These are phyloP conservation scores for Scedosporium aurantiacum DNA, from an alignment of 2,329 filamentous ascomycete species.

Conservation along the genomic window DNA sequence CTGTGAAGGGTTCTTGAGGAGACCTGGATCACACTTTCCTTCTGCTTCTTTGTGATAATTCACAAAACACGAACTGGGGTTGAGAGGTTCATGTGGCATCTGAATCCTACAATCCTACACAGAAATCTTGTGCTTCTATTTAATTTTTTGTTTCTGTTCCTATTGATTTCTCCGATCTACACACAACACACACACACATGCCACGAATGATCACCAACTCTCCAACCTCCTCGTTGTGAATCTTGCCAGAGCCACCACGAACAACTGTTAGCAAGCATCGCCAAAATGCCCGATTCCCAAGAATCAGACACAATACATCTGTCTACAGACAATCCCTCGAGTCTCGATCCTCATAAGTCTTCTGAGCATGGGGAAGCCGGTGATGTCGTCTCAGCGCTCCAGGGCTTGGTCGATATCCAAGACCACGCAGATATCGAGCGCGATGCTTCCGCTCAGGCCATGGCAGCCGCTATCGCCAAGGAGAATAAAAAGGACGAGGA, in stretches of 20 bases:
- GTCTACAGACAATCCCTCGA: background rate
- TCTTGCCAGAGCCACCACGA: too few relatives aligned
- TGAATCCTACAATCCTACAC: too few relatives aligned
- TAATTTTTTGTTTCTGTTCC: too few relatives aligned
- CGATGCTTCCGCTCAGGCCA: slow-evolving; percentile 61
- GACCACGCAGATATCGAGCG: slow-evolving; percentile 86
- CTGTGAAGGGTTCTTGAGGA: background rate
- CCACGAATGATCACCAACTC: too few relatives aligned
- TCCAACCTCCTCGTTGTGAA: too few relatives aligned
- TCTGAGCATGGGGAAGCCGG: slow-evolving; percentile 6
- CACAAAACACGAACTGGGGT: background rate
- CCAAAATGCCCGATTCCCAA: background rate
- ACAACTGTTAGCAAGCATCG: background rate
- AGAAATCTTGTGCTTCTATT: too few relatives aligned
- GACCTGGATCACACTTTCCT: background rate
- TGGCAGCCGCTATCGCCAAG: slow-evolving; percentile 45
- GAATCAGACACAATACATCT: background rate
- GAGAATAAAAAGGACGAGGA: slow-evolving; percentile 54
- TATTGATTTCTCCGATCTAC: too few relatives aligned
- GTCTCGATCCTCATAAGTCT: background rate
- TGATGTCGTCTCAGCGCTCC: slow-evolving; percentile 21
- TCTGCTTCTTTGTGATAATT: background rate
- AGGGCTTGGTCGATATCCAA: slow-evolving; percentile 38
- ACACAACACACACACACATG: too few relatives aligned
- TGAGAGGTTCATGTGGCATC: too few relatives aligned